A percentile compares a stretch with the other conserved stretches of the same genome.
phyloP scores from a whole-genome alignment of 257 asterid species.

The Oldenlandia corymbosa region DNA sequence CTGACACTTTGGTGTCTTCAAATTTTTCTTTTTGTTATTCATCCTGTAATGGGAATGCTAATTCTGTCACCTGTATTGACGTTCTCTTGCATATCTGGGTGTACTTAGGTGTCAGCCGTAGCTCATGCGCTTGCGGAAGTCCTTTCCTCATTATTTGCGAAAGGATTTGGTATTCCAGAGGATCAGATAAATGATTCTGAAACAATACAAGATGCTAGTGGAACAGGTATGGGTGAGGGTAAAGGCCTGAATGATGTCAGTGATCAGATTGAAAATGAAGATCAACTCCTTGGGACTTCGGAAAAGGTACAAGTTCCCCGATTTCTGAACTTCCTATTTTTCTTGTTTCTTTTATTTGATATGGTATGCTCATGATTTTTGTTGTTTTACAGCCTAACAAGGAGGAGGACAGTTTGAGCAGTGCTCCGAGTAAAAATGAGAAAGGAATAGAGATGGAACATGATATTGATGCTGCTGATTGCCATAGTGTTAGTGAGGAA shows the following conservation, averaged over 20 bases:
- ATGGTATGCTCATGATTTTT: slow-evolving; percentile 1
- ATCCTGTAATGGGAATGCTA: too few species aligned
- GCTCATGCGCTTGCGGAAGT: slow-evolving; percentile 66
- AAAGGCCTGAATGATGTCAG: slow-evolving; percentile 79
- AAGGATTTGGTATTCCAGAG: slow-evolving; percentile 68
- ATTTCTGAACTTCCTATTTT: not conserved
- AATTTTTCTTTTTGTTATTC: too few species aligned
- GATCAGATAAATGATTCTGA: slow-evolving; percentile 44
- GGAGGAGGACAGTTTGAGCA: slow-evolving; percentile 41
- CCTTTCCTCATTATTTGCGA: slow-evolving; percentile 58
- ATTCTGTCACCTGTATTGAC: not conserved
- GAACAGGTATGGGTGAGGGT: slow-evolving; percentile 97
- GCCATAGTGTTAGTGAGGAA: slow-evolving; percentile 71
- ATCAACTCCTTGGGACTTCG: slow-evolving; percentile 77
- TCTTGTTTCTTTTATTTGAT: not conserved
- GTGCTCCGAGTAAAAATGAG: slow-evolving; percentile 55
- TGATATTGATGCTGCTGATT: slow-evolving; percentile 65
- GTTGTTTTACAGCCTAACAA: slow-evolving; percentile 47
- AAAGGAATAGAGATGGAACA: slow-evolving; percentile 96
- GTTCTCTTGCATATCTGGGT: not conserved
- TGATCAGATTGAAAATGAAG: slow-evolving; percentile 82
- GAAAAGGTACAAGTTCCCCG: slow-evolving; percentile 42
- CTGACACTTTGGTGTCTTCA: too few species aligned
- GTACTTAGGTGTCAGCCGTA: slow-evolving; percentile 56
- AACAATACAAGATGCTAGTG: slow-evolving; percentile 58